phyloP scores from a whole-genome alignment of 805 yeast species.

The Middelhovenomyces tepae region DNA sequence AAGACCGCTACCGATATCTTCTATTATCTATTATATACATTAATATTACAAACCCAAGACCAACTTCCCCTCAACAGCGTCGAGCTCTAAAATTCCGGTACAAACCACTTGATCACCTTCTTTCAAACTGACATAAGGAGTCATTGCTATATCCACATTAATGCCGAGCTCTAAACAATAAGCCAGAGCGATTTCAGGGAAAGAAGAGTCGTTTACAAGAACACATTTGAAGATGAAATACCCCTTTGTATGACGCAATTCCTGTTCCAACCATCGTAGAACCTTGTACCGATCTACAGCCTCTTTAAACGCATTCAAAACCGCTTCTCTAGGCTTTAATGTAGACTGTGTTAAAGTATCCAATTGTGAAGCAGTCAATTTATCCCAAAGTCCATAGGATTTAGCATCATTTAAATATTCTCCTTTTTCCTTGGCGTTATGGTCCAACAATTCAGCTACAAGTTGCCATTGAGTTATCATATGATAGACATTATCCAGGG shows the following conservation, averaged over 20 bases:
- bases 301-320: not conserved
- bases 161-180: slow-evolving; percentile 41
- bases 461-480: slow-evolving; percentile 27
- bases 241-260: slow-evolving; percentile 10
- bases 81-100: slow-evolving; percentile 35
- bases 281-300: slow-evolving; percentile 19
- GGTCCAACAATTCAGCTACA: slow-evolving; percentile 17
- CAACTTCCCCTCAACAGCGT: slow-evolving; percentile 33
- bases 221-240: slow-evolving; percentile 34
- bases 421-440: not conserved
- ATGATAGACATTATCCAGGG: slow-evolving; percentile 21
- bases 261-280: slow-evolving; percentile 15
- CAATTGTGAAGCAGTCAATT: no score
- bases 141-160: slow-evolving; percentile 36
- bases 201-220: slow-evolving; percentile 29
- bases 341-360: no score
- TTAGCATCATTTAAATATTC: not conserved
- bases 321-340: not conserved
- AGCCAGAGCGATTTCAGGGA: slow-evolving; percentile 31
- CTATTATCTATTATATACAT: slow-evolving; percentile 1
- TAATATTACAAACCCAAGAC: slow-evolving; percentile 27
- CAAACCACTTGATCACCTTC: slow-evolving; percentile 42
- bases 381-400: not conserved
- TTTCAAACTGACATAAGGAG: slow-evolving; percentile 20
- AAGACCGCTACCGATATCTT: no score